Conservation (phyloP, 768 basidiomycete genomes). For the Auriculariales sp. region DNA sequence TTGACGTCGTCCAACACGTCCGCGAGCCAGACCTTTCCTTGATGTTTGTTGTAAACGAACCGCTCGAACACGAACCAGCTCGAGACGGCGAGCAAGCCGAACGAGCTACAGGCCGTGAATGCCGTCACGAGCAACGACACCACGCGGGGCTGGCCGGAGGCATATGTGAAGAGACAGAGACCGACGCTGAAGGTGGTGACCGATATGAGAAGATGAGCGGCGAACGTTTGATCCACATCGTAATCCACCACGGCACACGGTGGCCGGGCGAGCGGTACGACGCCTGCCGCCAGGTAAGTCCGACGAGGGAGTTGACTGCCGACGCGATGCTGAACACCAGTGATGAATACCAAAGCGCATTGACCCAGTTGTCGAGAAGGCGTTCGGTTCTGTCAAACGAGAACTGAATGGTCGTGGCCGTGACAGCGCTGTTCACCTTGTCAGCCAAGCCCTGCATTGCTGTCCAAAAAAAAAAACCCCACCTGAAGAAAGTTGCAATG, state of each 20-base stretch:
- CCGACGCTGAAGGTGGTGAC: constrained; percentile 74
- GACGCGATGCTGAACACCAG: constrained; percentile 66
- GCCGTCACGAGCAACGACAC: constrained; percentile 65
- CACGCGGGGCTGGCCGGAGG: constrained; percentile 42
- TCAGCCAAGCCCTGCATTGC: too few relatives aligned
- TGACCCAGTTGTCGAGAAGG: constrained; percentile 36
- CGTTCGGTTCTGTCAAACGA: constrained; percentile 33
- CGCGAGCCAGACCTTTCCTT: constrained; percentile 52
- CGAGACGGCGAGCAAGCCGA: constrained; percentile 56
- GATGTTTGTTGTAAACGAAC: constrained; percentile 43
- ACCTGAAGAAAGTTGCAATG: constrained; percentile 67
- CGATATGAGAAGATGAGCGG: constrained; percentile 71
- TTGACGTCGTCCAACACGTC: constrained; percentile 37
- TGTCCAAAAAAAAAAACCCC: too few relatives aligned
- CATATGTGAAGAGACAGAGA: constrained; percentile 62
- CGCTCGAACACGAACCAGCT: constrained; percentile 62
- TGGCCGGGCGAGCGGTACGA: constrained; percentile 72
- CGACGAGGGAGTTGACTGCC: constrained; percentile 63
- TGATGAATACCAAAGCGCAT: constrained; percentile 61
- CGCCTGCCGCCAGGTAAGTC: constrained; percentile 67
- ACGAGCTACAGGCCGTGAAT: constrained; percentile 58
- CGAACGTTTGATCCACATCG: constrained; percentile 78
- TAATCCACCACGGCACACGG: constrained; percentile 69
- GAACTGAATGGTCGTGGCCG: constrained; percentile 35
- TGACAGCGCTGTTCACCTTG: too few relatives aligned